Conservation (phyloP, 306 rosid genomes). For the Lablab purpureus region DNA sequence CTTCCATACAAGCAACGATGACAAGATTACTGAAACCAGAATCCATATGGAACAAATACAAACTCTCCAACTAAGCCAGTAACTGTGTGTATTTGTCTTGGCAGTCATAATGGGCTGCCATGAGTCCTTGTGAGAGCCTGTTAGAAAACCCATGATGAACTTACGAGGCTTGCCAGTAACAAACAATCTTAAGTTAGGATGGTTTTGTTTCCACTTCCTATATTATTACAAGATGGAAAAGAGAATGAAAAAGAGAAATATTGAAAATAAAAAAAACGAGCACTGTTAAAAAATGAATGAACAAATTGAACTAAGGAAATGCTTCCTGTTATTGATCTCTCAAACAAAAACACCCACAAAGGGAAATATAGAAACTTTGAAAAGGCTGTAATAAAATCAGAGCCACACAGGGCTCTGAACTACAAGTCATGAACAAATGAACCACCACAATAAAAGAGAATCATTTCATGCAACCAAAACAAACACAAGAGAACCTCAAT, state of each 20-base stretch:
- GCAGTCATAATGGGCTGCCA: conserved; percentile 90
- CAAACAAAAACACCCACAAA: conserved; percentile 35
- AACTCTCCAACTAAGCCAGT: conserved; percentile 95
- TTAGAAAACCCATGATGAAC: conserved; percentile 67
- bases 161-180: conserved; percentile 44
- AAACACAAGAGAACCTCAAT: conserved; percentile 16
- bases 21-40: conserved; percentile 49
- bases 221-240: conserved; percentile 7
- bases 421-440: conserved; percentile 10
- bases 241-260: conserved; percentile 35
- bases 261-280: neutral
- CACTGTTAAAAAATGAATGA: conserved; percentile 40
- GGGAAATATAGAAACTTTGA: conserved; percentile 35
- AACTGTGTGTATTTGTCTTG: conserved; percentile 70
- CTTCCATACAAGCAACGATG: conserved; percentile 65
- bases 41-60: conserved; percentile 75
- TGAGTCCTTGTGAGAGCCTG: conserved; percentile 73
- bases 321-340: conserved; percentile 23
- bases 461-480: neutral
- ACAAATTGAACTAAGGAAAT: conserved; percentile 32
- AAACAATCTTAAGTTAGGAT: conserved; percentile 25
- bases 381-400: conserved; percentile 28
- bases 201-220: conserved; percentile 37
- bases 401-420: conserved; percentile 10
- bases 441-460: neutral